Evolutionary conservation across 1,284 basidiomycete species (phyloP).

Genomic region (Cutaneotrichosporon sp.): DNA sequence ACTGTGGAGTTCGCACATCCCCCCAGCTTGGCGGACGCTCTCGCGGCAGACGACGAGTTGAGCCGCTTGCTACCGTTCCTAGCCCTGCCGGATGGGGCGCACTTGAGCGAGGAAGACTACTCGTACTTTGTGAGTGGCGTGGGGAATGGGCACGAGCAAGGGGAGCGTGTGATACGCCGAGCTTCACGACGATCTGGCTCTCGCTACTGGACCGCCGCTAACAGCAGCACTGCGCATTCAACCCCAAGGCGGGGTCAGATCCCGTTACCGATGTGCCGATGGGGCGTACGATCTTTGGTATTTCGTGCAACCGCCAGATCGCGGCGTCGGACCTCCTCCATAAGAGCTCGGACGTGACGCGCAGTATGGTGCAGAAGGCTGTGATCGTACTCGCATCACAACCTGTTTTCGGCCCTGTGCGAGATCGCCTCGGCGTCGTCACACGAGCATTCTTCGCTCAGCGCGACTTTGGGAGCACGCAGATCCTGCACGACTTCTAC

Average conservation of each 20-base stretch:
- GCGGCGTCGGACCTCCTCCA: constrained; percentile 72
- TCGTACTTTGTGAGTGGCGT: constrained; percentile 67
- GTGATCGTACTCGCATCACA: constrained; percentile 89
- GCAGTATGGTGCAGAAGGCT: constrained; percentile 95
- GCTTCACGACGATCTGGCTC: neutral
- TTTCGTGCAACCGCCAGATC: constrained; percentile 97
- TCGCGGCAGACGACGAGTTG: constrained; percentile 76
- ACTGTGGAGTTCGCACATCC: constrained; percentile 70
- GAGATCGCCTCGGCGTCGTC: constrained; percentile 90
- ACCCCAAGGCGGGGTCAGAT: constrained; percentile 21
- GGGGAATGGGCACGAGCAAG: neutral
- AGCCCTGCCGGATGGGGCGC: constrained; percentile 95
- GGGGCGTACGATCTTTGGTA: constrained; percentile 75
- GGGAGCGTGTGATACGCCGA: neutral
- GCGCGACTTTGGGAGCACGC: constrained; percentile 75
- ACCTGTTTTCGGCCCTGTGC: constrained; percentile 62
- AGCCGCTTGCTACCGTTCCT: constrained; percentile 84
- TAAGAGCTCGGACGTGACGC: constrained; percentile 80
- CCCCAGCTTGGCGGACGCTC: constrained; percentile 55
- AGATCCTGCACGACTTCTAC: constrained; percentile 78
- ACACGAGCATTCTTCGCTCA: constrained; percentile 86
- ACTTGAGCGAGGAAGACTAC: constrained; percentile 90
- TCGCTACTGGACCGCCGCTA: constrained; percentile 7
- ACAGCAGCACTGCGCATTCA: constrained; percentile 58
- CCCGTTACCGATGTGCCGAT: constrained; percentile 38